Evolutionary conservation across 805 yeast species (phyloP).

Genomic region (Yamadazyma olivae): DNA sequence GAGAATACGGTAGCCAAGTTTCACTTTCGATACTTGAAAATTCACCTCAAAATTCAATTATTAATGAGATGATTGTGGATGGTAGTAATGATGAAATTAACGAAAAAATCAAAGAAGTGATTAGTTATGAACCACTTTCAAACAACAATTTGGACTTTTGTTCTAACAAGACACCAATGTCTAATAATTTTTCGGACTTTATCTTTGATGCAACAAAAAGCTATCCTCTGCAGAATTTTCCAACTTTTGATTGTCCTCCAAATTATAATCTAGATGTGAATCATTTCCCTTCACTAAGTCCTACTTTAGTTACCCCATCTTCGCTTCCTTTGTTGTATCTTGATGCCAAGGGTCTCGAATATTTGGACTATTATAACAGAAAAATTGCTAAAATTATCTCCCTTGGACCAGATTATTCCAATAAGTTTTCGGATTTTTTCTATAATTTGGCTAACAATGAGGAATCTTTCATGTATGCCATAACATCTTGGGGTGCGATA

Average conservation of each 20-base stretch:
- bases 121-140: background rate
- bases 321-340: conserved; percentile 9
- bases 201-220: too few species aligned
- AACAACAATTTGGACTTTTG: too few species aligned
- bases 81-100: conserved; percentile 1
- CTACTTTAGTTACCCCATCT: too few species aligned
- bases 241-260: too few species aligned
- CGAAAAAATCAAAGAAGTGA: background rate
- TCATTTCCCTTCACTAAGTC: too few species aligned
- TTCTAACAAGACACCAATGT: too few species aligned
- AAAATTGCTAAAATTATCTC: conserved; percentile 17
- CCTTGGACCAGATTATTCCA: conserved; percentile 16
- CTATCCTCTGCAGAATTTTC: too few species aligned
- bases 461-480: conserved; percentile 18
- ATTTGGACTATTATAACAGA: conserved; percentile 16
- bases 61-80: too few species aligned
- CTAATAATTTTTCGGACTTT: too few species aligned
- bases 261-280: too few species aligned
- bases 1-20: background rate
- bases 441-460: conserved; percentile 16
- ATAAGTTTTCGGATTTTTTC: conserved; percentile 23
- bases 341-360: conserved; percentile 14
- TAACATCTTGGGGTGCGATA: conserved; percentile 29
- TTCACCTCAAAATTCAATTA: too few species aligned
- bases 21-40: too few species aligned